These are phyloP conservation scores for Eucalyptus melliodora DNA, from an alignment of 345 rosid genomes.

Conservation along the genomic window DNA sequence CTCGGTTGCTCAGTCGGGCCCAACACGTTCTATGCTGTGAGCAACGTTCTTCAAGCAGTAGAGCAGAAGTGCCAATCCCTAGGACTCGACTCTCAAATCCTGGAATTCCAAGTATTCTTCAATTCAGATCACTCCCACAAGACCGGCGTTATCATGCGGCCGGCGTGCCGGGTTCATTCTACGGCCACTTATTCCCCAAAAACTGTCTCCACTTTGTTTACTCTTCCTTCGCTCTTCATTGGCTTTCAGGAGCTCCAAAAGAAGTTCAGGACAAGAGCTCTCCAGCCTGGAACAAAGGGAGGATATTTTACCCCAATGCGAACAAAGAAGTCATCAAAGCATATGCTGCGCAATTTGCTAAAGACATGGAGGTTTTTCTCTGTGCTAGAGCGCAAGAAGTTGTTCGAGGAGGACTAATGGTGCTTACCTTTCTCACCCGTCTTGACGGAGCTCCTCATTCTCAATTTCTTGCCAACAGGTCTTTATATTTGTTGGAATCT, in stretches of 20 bases:
- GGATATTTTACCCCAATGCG: not conserved
- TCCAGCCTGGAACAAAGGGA: conserved; percentile 1
- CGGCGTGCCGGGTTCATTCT: not conserved
- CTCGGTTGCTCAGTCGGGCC: conserved; percentile 4
- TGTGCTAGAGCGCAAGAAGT: not conserved
- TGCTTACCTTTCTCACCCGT: not conserved
- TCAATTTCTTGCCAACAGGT: not conserved
- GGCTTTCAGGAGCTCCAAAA: not conserved
- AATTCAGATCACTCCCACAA: not conserved
- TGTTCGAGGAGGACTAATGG: not conserved
- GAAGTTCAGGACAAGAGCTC: not conserved
- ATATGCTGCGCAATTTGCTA: not conserved
- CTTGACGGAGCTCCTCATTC: not conserved
- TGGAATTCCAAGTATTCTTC: conserved; percentile 3
- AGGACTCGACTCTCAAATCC: not conserved
- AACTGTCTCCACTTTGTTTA: not conserved
- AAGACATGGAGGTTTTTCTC: not conserved
- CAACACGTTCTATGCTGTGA: not conserved
- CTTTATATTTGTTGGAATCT: not conserved
- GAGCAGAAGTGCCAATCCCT: not conserved
- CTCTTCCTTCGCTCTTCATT: not conserved
- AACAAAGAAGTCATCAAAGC: not conserved
- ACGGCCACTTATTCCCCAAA: not conserved
- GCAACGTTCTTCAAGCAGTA: not conserved
- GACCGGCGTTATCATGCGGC: not conserved